Evolutionary conservation across 129 eudicot genomes (phyloP), one percentile per base, ranked within the genome.

Genomic region (Flaveria linearis): DNA sequence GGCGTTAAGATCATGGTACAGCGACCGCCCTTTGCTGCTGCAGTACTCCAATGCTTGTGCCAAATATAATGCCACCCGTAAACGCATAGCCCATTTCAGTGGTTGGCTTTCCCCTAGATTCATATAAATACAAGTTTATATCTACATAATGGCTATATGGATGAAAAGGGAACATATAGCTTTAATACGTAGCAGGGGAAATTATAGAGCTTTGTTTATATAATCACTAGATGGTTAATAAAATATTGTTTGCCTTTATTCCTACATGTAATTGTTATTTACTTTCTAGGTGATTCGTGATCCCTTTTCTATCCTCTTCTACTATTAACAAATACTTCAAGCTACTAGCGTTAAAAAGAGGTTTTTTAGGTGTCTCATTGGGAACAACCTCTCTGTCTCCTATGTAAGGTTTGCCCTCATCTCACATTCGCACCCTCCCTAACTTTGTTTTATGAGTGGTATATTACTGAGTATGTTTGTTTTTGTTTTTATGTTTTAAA

Each of bases 21-120:
- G 25, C 26, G 92, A 88, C 26, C 96, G 84, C 20, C 97, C 96
- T 79, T 81, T 92, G 76, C 81, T 80, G 74, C 87, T 78, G 83
- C 96, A 92, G 70, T 92, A 92, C 43, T 92, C 93, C 74, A 92
- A 80, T 55, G 97, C 97, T 87, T 89, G 97, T 50, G 96, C 93
- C 71, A 92, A 62, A 82, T 85, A 87, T 36, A 87, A 73, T 22
- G 89, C 97, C 72, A 92, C 97, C 61, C 97, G 87, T 71, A 92
- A 80, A 76, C 97, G 85, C 91, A 92, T 87, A 6, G 90, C 83
- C 96, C 97, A 92, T 78, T 89, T 89, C 84, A 92, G 47, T 17
- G 96, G 96, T 68, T 89, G 91, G 65, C 51, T 84, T 68, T 89
- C 96, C 97, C 97, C 97, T 87, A 71, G 9, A 69, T 67, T 51